Evolutionary conservation across 768 basidiomycete genomes (phyloP), one percentile per base, ranked within the genome.

Genomic region (Macrocybe gigantea): DNA sequence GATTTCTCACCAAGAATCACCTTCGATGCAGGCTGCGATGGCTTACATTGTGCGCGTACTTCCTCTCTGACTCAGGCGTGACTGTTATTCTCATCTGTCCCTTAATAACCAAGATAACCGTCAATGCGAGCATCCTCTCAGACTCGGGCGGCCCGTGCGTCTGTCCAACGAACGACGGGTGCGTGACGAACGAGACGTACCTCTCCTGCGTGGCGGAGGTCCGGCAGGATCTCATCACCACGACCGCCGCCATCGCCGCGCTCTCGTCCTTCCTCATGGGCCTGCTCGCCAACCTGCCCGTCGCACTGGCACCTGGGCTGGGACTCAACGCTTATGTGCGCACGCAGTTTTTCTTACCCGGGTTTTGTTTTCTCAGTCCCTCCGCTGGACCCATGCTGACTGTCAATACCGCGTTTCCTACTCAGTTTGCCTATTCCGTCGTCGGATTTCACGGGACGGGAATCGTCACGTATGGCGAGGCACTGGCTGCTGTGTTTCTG

Each of bases 231-330:
- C 78, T 93, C 49, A 90, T 93, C 58, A 90, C 85, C 5, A 77
- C 85, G 9, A 92, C 90, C 0, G 88, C 89, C 7, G 83, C 86
- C 47, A 77, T 90, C 50, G 73, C 86, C 3, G 80, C 85, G 0
- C 75, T 93, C 6, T 65, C 88, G 7, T 85, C 84, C 12, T 79
- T 85, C 61, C 75, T 91, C 50, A 90, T 93, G 88, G 91, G 91
- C 40, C 66, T 83, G 10, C 62, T 91, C 15, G 91, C 88, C 35
- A 93, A 93, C 60, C 70, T 93, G n/a, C 91, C 91, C 1, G 79
- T 93, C n/a, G 88, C 84, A 31, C 78, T 93, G 65, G 90, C 90
- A 2, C 90, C 90, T 14, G 91, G 91, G 49, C 73, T 93, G 50
- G 90, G 90, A 46, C 66, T 91, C 22, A 88, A 88, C 53, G 86